Evolutionary conservation across 2,329 filamentous ascomycete genomes (phyloP).

Genomic region (Pseudocercospora vitis): DNA sequence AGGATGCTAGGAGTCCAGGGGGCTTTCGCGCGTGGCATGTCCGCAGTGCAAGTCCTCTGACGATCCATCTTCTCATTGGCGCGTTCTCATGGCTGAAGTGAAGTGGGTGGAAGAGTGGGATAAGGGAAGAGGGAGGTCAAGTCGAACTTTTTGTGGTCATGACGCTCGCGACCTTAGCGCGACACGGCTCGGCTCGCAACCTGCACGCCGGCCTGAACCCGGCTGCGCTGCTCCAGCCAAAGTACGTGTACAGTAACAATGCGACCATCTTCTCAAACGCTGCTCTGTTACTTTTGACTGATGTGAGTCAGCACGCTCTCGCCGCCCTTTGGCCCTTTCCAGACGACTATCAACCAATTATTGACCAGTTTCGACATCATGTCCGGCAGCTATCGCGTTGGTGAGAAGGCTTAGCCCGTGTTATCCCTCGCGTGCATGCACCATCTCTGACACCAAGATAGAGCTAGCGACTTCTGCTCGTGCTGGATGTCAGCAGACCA

Average conservation of each 20-base stretch:
- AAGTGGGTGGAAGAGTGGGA: neutral
- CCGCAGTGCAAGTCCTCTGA: slow-evolving; percentile 5
- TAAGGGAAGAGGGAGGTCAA: neutral
- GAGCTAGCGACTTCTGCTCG: slow-evolving; percentile 63
- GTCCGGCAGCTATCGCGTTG: slow-evolving; percentile 24
- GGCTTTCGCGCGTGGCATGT: neutral
- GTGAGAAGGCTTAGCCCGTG: too few relatives aligned
- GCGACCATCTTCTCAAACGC: too few relatives aligned
- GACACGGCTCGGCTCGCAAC: neutral
- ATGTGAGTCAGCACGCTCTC: too few relatives aligned
- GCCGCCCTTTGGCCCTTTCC: neutral
- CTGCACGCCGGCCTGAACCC: neutral
- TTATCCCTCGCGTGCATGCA: too few relatives aligned
- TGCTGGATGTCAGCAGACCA: slow-evolving; percentile 69
- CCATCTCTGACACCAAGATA: too few relatives aligned
- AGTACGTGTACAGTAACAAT: too few relatives aligned
- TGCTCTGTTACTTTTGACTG: too few relatives aligned
- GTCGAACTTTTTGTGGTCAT: neutral
- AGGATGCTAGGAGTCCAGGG: neutral
- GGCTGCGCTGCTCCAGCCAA: too few relatives aligned
- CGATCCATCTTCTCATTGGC: slow-evolving; percentile 33
- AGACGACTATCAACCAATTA: neutral
- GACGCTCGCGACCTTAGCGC: slow-evolving; percentile 12
- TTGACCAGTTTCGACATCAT: slow-evolving; percentile 14
- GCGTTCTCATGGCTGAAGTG: slow-evolving; percentile 22